Base-by-base conservation (phyloP, 768 basidiomycete species). In the Boletus sp. region DNA sequence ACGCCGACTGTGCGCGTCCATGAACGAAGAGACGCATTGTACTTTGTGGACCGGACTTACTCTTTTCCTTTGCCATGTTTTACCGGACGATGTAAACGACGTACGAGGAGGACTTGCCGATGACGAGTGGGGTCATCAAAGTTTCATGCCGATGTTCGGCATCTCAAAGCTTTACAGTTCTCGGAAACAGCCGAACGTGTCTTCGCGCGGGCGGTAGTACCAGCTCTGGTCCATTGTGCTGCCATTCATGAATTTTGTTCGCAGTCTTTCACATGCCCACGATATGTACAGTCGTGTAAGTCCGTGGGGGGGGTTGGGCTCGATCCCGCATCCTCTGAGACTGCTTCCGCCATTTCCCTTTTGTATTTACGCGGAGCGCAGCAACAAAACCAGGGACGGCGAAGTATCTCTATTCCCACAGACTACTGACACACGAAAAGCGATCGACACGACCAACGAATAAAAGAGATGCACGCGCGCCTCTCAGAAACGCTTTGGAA, bases 1-100 rank as follows among this genome's bases (percentile, higher is more conserved):
- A 88, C 83, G 67, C 77, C 76, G 61, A 77, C 79, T 81, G 66
- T 64, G 62, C 52, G 17, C 17, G 54, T 47, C 30, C 12, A 33
- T 49, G 46, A 59, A 59, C 7, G 1, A 7, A 15, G 9, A 18
- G 4, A 6, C 2, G 58, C 28, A 4, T 46, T 46, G 3, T 10
- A 10, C 29, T 6, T 9, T 15, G 4, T 9, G 30, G 1, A 10
- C 28, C 5, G 5, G 1, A 55, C 65, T 0, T 42, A 64, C 67
- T 8, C 41, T 66, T 69, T 42, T 69, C 68, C 30, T 67, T 69
- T 30, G 66, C 67, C 67, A 69, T 69, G 6, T 29, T 59, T 51
- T 46, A 37, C 52, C 10, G 29, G 59, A 47, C 28, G 60, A 57
- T 57, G 49, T 4, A 29, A 47, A 56, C 52, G 53, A 53, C 39